Evolutionary conservation across 2,329 filamentous ascomycete species (phyloP).

Genomic region (Fusarium sp.): DNA sequence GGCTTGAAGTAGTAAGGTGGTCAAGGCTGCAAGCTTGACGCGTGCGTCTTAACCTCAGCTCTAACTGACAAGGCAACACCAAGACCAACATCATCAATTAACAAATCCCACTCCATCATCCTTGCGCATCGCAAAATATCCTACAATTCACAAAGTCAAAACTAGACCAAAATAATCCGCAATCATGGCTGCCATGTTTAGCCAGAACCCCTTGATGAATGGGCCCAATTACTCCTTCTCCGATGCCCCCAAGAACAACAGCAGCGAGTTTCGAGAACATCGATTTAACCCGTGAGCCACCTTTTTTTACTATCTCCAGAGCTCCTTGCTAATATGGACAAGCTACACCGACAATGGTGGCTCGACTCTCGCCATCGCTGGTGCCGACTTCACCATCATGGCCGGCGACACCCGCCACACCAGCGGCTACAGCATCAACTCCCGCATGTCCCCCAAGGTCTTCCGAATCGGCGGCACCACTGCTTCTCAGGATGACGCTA

Average conservation of each 20-base stretch:
- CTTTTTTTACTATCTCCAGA: neutral
- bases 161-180: constrained; percentile 15
- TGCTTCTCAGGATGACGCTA: constrained; percentile 82
- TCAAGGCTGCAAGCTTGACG: constrained; percentile 64
- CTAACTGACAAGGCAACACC: constrained; percentile 37
- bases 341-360: constrained; percentile 99
- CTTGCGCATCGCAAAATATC: constrained; percentile 14
- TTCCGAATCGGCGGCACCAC: constrained; percentile 96
- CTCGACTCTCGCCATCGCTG: constrained; percentile 93
- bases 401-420: constrained; percentile 97
- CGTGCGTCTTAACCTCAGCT: constrained; percentile 49
- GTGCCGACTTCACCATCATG: constrained; percentile 93
- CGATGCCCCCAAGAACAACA: constrained; percentile 63
- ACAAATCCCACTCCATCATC: constrained; percentile 16
- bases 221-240: constrained; percentile 75
- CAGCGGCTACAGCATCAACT: constrained; percentile 98
- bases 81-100: constrained; percentile 28
- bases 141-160: neutral
- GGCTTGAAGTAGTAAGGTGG: constrained; percentile 30
- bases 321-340: constrained; percentile 20
- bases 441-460: constrained; percentile 91
- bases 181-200: constrained; percentile 73
- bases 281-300: constrained; percentile 86
- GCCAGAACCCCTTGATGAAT: constrained; percentile 74
- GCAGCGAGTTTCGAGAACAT: constrained; percentile 73